Evolutionary conservation across 495 filamentous ascomycete genomes (phyloP).

Genomic region (Daldinia concentrica): DNA sequence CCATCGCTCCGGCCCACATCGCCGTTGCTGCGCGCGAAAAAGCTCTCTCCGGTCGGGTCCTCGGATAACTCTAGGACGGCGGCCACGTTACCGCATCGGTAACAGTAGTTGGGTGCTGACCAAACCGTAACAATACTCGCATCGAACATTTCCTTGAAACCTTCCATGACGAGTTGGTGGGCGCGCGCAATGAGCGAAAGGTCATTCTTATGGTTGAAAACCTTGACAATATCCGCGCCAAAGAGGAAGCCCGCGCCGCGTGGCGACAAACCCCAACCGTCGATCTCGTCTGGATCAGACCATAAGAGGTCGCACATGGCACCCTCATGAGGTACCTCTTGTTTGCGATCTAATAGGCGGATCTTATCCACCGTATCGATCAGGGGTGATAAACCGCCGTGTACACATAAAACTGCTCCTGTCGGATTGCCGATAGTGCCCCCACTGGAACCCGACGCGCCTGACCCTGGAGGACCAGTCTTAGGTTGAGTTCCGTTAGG

Average conservation of each 20-base stretch:
- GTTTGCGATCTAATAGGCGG: conserved; percentile 91
- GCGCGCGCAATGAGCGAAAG: conserved; percentile 91
- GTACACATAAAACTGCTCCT: conserved; percentile 92
- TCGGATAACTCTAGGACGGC: conserved; percentile 93
- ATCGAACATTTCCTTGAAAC: conserved; percentile 99
- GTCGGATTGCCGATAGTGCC: conserved; percentile 72
- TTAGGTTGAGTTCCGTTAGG: conserved; percentile 58
- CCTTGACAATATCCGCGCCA: conserved; percentile 93
- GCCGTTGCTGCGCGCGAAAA: conserved; percentile 80
- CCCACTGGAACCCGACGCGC: conserved; percentile 71
- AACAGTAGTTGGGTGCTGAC: conserved; percentile 98
- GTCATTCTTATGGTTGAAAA: conserved; percentile 93
- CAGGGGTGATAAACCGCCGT: conserved; percentile 89
- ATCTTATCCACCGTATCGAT: conserved; percentile 97
- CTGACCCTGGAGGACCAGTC: conserved; percentile 80
- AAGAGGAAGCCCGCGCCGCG: conserved; percentile 97
- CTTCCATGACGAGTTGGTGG: conserved; percentile 98
- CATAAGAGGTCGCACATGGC: conserved; percentile 98
- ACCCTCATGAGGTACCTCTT: conserved; percentile 98
- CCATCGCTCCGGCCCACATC: conserved; percentile 68
- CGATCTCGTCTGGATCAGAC: conserved; percentile 98
- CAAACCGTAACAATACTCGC: conserved; percentile 94
- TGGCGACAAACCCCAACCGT: conserved; percentile 95
- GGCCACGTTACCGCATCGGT: conserved; percentile 96
- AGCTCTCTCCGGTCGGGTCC: conserved; percentile 79